phyloP scores from a whole-genome alignment of 2,329 filamentous ascomycete genomes.

The Neonectria ditissima region DNA sequence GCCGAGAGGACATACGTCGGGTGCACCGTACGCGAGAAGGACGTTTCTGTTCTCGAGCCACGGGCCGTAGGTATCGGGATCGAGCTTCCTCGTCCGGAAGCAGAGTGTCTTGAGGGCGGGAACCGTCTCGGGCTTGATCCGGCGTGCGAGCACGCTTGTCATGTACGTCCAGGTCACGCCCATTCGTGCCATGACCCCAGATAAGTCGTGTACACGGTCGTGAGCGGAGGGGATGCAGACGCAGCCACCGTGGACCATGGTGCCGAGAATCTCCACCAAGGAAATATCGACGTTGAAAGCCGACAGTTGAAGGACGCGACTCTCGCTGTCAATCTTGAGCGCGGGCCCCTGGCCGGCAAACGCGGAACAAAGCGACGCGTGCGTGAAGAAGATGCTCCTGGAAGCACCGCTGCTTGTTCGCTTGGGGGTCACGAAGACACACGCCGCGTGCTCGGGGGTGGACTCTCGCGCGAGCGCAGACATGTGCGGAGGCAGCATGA shows the following conservation, averaged over 20 bases:
- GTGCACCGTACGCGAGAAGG: conserved; percentile 63
- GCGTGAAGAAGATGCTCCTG: conserved; percentile 72
- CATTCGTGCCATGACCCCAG: conserved; percentile 62
- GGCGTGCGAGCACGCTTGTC: conserved; percentile 69
- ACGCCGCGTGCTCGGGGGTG: conserved; percentile 63
- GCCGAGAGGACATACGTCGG: conserved; percentile 64
- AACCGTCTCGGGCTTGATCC: conserved; percentile 52
- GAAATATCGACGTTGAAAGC: conserved; percentile 66
- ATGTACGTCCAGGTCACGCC: conserved; percentile 65
- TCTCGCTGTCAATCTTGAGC: conserved; percentile 61
- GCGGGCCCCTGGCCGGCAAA: conserved; percentile 63
- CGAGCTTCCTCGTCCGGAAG: conserved; percentile 62
- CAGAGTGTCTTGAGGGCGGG: conserved; percentile 56
- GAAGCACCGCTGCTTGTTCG: conserved; percentile 55
- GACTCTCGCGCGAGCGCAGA: conserved; percentile 48
- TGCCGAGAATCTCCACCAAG: conserved; percentile 63
- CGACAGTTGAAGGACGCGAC: conserved; percentile 68
- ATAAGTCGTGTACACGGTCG: conserved; percentile 62
- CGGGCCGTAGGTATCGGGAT: conserved; percentile 60
- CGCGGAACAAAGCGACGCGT: conserved; percentile 67
- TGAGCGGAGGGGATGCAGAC: conserved; percentile 67
- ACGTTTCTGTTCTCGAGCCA: conserved; percentile 61
- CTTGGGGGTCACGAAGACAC: conserved; percentile 69
- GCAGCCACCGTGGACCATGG: conserved; percentile 67
- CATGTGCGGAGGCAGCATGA: conserved; percentile 48